Percentiles rank a stretch among this genome's conserved stretches.
phyloP scores from a whole-genome alignment of 1,284 basidiomycete species.

The Puccinia novopanici region DNA sequence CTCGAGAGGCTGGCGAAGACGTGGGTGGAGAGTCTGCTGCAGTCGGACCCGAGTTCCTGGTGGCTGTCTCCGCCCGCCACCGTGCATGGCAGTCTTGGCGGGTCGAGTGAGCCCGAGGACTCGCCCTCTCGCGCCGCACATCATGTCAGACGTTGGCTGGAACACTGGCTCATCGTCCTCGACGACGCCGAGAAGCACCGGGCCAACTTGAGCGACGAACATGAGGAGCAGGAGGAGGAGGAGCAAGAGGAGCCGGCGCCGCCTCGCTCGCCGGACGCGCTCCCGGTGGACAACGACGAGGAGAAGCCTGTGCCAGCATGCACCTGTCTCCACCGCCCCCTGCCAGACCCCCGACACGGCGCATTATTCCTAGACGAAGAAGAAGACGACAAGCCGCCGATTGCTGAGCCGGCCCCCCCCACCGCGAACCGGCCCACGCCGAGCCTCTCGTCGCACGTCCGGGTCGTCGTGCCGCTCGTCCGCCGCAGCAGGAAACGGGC shows the following conservation, averaged over 20 bases:
- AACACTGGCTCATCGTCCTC: not conserved
- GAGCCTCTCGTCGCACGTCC: not conserved
- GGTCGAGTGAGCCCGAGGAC: not conserved
- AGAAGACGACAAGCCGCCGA: not conserved
- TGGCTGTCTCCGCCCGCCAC: not conserved
- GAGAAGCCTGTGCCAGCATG: not conserved
- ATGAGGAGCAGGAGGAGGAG: too few species aligned
- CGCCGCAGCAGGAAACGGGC: not conserved
- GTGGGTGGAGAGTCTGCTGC: constrained; percentile 23
- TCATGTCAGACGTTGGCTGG: constrained; percentile 12
- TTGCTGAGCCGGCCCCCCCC: too few species aligned
- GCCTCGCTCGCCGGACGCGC: not conserved
- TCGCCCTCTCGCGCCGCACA: not conserved
- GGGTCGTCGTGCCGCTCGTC: not conserved
- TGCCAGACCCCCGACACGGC: not conserved
- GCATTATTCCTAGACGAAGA: not conserved
- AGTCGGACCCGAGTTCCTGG: constrained; percentile 13
- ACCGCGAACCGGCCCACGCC: not conserved
- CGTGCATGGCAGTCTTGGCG: not conserved
- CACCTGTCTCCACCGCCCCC: not conserved
- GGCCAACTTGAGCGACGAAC: not conserved
- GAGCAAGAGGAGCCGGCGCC: too few species aligned
- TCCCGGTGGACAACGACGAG: too few species aligned
- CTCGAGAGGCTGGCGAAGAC: not conserved
- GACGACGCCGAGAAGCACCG: not conserved